These are phyloP conservation scores for Helichrysum umbraculigerum DNA, from an alignment of 129 eudicot species.

Conservation along the genomic window DNA sequence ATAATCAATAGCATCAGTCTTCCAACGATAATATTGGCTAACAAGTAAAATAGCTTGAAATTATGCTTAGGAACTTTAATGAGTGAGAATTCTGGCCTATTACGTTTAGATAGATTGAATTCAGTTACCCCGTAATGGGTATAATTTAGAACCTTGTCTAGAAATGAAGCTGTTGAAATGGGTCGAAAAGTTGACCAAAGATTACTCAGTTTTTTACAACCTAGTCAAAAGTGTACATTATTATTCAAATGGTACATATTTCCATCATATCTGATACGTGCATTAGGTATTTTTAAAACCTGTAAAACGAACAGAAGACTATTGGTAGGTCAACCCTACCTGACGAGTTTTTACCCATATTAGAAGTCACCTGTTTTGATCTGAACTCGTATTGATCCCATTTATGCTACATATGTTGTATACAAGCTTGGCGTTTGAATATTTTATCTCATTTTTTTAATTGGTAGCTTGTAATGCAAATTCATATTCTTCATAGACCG, in stretches of 20 bases:
- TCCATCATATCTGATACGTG: no score
- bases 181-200: not conserved
- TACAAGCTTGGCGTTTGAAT: not conserved
- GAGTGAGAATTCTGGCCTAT: not conserved
- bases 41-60: not conserved
- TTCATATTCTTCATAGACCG: not conserved
- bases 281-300: not conserved
- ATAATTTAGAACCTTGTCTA: not conserved
- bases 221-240: not conserved
- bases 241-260: no score
- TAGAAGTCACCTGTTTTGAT: not conserved
- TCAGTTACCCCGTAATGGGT: not conserved
- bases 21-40: not conserved
- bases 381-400: not conserved
- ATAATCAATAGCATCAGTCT: not conserved
- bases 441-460: not conserved
- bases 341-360: not conserved
- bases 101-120: not conserved
- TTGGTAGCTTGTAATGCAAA: slow-evolving; percentile 20
- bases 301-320: not conserved
- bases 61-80: not conserved
- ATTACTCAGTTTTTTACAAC: no score
- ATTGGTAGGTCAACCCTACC: not conserved
- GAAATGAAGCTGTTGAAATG: not conserved
- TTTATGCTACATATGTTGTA: not conserved